Base-by-base conservation (phyloP, 345 rosid genomes). In the Arabidopsis arenosa region DNA sequence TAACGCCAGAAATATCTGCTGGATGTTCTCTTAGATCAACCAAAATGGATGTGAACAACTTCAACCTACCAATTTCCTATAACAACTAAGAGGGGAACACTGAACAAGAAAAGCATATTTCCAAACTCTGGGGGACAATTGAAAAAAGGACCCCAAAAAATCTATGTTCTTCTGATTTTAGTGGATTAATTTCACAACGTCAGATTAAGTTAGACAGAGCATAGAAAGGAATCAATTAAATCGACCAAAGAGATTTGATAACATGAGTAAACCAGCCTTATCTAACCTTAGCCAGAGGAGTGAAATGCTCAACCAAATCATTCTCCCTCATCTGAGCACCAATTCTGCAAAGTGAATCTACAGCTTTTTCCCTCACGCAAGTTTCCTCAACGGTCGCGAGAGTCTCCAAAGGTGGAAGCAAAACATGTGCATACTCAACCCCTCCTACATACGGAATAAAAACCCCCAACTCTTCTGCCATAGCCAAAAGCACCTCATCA, bases 401-500 rank as follows among this genome's bases (percentile, higher is more conserved):
- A 12, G 87, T 90, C 88, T 90, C 91, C 58, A 90, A 60, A 0
- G 96, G 93, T 0, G 88, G 93, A 45, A 90, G 83, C 77, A 90
- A 66, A 12, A 85, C 88, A 75, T 83, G 79, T 12, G 96, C 91
- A 45, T 82, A 66, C 76, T 90, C 90, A 68, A 88, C 79, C 2
- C 96, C 96, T 30, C 93, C 96, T 41, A 88, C 93, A 64, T 85
- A 90, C 21, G 93, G 96, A 72, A 88, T 85, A 74, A 90, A 90
- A 60, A 83, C 91, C 15, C 96, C 96, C 81, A 90, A 44, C 75
- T 90, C 96, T 68, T 90, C 93, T 0, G 93, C 89, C 96, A 90
- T 88, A 3, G 93, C 91, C 48, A 90, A 85, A 52, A 90, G 87
- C 48, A 90, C 90, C 82, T 88, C 96, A 15, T 90, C 96, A 30